Conservation (phyloP, 805 yeast genomes). For the Myxozyma neglecta region DNA sequence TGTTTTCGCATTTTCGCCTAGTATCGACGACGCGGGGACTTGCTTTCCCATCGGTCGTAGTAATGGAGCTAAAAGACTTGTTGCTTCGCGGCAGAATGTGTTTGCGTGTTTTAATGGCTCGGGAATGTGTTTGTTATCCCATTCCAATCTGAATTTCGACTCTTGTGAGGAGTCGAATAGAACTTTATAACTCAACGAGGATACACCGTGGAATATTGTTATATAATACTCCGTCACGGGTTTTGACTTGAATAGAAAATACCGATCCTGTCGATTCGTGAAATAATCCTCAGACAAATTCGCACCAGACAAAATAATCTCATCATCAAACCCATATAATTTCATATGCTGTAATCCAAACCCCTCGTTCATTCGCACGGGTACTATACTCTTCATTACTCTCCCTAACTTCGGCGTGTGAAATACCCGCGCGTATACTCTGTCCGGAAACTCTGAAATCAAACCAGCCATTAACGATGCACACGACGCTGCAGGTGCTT, state of each 20-base stretch:
- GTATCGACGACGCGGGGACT: not conserved
- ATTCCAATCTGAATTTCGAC: slow-evolving; percentile 57
- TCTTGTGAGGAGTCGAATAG: slow-evolving; percentile 44
- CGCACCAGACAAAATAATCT: slow-evolving; percentile 85
- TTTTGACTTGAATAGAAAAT: slow-evolving; percentile 64
- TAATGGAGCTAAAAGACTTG: slow-evolving; percentile 58
- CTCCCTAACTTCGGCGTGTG: slow-evolving; percentile 86
- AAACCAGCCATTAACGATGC: slow-evolving; percentile 72
- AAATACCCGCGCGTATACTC: slow-evolving; percentile 80
- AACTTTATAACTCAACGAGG: slow-evolving; percentile 70
- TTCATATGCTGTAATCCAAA: slow-evolving; percentile 96
- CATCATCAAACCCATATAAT: slow-evolving; percentile 90
- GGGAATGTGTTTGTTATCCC: slow-evolving; percentile 53
- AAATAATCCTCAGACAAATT: slow-evolving; percentile 89
- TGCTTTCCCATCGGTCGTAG: slow-evolving; percentile 45
- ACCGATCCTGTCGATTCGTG: slow-evolving; percentile 91
- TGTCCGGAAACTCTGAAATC: slow-evolving; percentile 55
- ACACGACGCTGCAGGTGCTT: slow-evolving; percentile 74
- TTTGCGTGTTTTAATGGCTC: slow-evolving; percentile 53
- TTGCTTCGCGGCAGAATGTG: slow-evolving; percentile 43
- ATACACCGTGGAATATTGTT: slow-evolving; percentile 64
- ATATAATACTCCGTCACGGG: slow-evolving; percentile 70
- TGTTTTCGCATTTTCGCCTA: slow-evolving; percentile 45
- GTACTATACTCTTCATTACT: slow-evolving; percentile 61
- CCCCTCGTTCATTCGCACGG: slow-evolving; percentile 86